Evolutionary conservation across 2,329 filamentous ascomycete genomes (phyloP).

Genomic region (Didymella glomerata): DNA sequence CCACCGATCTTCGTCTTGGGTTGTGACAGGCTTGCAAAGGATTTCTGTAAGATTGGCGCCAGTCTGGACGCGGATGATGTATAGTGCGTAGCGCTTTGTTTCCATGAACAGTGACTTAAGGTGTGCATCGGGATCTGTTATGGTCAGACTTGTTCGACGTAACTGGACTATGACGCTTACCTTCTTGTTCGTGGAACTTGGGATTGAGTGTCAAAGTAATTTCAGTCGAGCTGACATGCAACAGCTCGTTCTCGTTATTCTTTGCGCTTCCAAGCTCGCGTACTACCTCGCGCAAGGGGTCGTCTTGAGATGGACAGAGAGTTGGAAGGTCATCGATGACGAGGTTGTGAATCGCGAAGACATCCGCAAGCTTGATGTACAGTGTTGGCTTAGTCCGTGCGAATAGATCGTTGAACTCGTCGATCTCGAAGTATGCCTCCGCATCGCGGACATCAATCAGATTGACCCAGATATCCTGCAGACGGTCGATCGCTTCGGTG

Average conservation of each 20-base stretch:
- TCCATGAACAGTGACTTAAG: conserved; percentile 96
- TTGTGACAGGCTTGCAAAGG: conserved; percentile 84
- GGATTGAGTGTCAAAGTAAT: conserved; percentile 91
- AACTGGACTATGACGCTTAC: conserved; percentile 47
- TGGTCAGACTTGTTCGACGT: conserved; percentile 32
- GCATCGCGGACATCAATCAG: conserved; percentile 85
- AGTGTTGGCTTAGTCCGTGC: conserved; percentile 94
- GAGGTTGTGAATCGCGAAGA: conserved; percentile 93
- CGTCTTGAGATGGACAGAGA: conserved; percentile 82
- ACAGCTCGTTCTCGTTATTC: conserved; percentile 93
- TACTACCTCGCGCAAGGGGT: conserved; percentile 88
- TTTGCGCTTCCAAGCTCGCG: conserved; percentile 95
- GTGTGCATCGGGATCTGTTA: conserved; percentile 83
- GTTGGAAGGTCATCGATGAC: conserved; percentile 79
- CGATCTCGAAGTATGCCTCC: conserved; percentile 94
- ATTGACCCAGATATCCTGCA: conserved; percentile 77
- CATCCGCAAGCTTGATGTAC: conserved; percentile 99
- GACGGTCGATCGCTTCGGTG: conserved; percentile 80
- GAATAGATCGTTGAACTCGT: conserved; percentile 98
- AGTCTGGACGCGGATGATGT: conserved; percentile 96
- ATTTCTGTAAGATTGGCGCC: conserved; percentile 94
- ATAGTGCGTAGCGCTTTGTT: conserved; percentile 94
- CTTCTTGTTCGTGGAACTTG: conserved; percentile 85
- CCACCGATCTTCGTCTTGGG: conserved; percentile 93
- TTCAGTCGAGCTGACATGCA: conserved; percentile 83